Conservation (phyloP, 1,284 basidiomycete species). For the Kwoniella shivajii region DNA sequence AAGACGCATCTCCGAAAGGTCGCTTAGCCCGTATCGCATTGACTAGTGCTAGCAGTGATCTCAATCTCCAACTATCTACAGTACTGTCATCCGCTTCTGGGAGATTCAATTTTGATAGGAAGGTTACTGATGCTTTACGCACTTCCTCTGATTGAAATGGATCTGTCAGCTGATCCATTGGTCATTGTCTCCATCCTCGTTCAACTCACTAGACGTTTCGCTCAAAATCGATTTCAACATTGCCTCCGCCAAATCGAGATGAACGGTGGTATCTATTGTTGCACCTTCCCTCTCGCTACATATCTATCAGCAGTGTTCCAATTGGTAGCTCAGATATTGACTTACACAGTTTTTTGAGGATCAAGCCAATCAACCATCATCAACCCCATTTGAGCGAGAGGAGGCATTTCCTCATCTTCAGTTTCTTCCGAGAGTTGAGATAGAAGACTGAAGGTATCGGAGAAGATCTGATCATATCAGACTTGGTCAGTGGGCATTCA, state of each 20-base stretch:
- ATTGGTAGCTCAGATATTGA: conserved; percentile 19
- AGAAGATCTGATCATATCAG: conserved; percentile 64
- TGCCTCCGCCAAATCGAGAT: conserved; percentile 76
- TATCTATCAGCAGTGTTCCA: background rate
- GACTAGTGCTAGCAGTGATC: conserved; percentile 66
- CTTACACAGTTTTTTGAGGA: conserved; percentile 75
- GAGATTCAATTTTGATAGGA: conserved; percentile 76
- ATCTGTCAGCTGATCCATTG: background rate
- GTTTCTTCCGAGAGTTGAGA: conserved; percentile 67
- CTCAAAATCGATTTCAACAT: conserved; percentile 63
- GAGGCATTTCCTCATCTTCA: conserved; percentile 76
- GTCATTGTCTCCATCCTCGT: background rate
- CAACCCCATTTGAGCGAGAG: conserved; percentile 74
- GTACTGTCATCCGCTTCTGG: conserved; percentile 60
- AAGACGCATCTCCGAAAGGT: conserved; percentile 68
- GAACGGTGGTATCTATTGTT: conserved; percentile 61
- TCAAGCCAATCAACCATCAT: conserved; percentile 94
- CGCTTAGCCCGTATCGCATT: conserved; percentile 62
- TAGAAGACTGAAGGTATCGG: conserved; percentile 72
- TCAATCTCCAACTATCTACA: conserved; percentile 62
- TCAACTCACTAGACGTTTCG: conserved; percentile 36
- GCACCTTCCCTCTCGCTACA: conserved; percentile 49
- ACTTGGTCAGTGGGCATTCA: background rate
- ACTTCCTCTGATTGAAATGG: conserved; percentile 65
- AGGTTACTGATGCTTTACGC: conserved; percentile 76